phyloP scores from a whole-genome alignment of 2,329 filamentous ascomycete species.

The Cytospora leucostoma region DNA sequence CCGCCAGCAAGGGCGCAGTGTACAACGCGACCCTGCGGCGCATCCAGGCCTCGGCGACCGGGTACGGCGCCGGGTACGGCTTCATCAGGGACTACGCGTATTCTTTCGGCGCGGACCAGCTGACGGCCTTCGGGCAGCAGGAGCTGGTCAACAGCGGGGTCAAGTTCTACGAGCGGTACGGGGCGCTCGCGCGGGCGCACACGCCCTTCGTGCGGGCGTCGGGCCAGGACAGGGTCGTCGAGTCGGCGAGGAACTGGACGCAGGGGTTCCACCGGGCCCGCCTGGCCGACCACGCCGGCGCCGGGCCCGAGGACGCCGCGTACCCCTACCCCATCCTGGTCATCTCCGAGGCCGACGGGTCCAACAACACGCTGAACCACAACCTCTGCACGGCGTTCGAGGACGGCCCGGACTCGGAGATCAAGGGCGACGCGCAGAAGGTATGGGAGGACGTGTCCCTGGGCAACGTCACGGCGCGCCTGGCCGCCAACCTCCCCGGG shows the following conservation, averaged over 20 bases:
- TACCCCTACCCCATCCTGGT: slow-evolving; percentile 61
- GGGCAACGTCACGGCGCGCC: slow-evolving; percentile 64
- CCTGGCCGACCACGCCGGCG: slow-evolving; percentile 40
- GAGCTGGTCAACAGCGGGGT: slow-evolving; percentile 74
- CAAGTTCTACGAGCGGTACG: slow-evolving; percentile 76
- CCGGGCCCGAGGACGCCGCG: slow-evolving; percentile 39
- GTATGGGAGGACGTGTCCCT: slow-evolving; percentile 66
- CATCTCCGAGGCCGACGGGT: slow-evolving; percentile 64
- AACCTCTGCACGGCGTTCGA: slow-evolving; percentile 72
- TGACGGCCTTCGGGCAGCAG: slow-evolving; percentile 67
- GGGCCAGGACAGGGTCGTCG: slow-evolving; percentile 43
- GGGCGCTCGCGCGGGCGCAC: slow-evolving; percentile 55
- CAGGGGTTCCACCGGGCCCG: slow-evolving; percentile 68
- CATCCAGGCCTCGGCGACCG: slow-evolving; percentile 59
- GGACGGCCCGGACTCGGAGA: slow-evolving; percentile 50
- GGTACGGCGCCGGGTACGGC: slow-evolving; percentile 63
- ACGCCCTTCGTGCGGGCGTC: slow-evolving; percentile 53
- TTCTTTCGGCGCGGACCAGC: slow-evolving; percentile 50
- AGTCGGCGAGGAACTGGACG: slow-evolving; percentile 73
- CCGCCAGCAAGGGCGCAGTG: slow-evolving; percentile 60
- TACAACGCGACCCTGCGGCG: slow-evolving; percentile 67
- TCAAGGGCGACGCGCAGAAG: slow-evolving; percentile 53
- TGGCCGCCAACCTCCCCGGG: slow-evolving; percentile 70
- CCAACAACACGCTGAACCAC: slow-evolving; percentile 83
- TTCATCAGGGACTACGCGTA: slow-evolving; percentile 76